A percentile compares a stretch with the other conserved stretches of the same genome.
phyloP scores from a whole-genome alignment of 139 green algal genomes.

The Limnomonas spitsbergensis region DNA sequence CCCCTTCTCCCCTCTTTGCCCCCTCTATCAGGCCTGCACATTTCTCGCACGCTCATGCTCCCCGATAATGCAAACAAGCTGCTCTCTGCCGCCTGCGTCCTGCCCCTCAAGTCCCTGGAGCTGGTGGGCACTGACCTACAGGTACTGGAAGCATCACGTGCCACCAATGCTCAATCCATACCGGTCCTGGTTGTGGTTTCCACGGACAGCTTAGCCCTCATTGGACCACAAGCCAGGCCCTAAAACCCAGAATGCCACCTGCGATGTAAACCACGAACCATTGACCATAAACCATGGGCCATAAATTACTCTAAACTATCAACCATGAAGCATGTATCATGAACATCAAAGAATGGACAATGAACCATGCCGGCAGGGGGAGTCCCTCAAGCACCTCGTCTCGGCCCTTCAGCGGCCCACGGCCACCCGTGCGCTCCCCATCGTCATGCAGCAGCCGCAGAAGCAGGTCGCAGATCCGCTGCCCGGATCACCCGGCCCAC shows the following conservation, averaged over 20 bases:
- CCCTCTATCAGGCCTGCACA: background rate
- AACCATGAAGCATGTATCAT: background rate
- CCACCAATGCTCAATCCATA: background rate
- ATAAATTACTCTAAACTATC: background rate
- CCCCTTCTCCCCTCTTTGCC: no score
- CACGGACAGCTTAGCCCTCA: background rate
- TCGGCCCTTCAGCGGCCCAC: background rate
- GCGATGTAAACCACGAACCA: background rate
- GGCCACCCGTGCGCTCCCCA: background rate
- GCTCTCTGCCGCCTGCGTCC: background rate
- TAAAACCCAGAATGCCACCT: background rate
- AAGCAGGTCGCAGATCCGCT: no score
- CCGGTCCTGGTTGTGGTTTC: background rate
- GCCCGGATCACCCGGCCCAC: no score
- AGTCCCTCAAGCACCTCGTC: background rate
- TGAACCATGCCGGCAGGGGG: no score
- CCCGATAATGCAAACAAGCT: background rate
- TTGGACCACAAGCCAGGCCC: background rate
- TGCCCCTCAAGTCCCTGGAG: slow-evolving; percentile 3
- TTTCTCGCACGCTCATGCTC: slow-evolving; percentile 4
- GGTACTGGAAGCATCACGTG: no score
- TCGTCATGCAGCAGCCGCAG: no score
- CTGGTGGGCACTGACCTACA: background rate
- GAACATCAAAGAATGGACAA: no score
- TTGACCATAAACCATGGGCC: background rate